Evolutionary conservation across 2,329 filamentous ascomycete species (phyloP).

Genomic region (Basipetospora chlamydospora): DNA sequence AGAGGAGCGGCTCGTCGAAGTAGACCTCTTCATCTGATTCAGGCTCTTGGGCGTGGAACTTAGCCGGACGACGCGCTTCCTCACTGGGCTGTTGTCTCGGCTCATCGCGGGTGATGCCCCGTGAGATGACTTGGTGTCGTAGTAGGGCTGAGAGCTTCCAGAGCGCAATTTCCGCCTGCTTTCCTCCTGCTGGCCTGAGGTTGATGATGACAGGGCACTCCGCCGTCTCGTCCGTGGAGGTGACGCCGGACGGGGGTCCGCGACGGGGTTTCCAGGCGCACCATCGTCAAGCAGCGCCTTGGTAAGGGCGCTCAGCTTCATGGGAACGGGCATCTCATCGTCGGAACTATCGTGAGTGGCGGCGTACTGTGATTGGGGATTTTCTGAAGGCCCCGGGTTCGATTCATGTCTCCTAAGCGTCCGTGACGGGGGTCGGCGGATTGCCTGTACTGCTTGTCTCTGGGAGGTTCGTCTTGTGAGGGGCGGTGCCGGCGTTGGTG

Average conservation of each 20-base stretch:
- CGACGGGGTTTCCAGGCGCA: conserved; percentile 25
- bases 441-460: conserved; percentile 26
- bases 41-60: conserved; percentile 34
- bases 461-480: conserved; percentile 38
- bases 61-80: conserved; percentile 43
- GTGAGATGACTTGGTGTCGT: conserved; percentile 21
- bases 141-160: conserved; percentile 26
- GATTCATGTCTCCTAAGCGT: conserved; percentile 30
- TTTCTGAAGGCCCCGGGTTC: conserved; percentile 12
- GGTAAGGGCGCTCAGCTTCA: conserved; percentile 87
- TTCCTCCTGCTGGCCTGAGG: conserved; percentile 22
- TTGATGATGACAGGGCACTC: conserved; percentile 25
- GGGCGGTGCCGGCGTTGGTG: conserved; percentile 38
- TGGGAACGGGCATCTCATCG: conserved; percentile 80
- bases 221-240: conserved; percentile 34
- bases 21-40: conserved; percentile 30
- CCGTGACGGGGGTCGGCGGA: conserved; percentile 34
- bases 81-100: conserved; percentile 35
- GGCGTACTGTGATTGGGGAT: conserved; percentile 27
- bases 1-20: conserved; percentile 28
- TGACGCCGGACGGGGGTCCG: conserved; percentile 24
- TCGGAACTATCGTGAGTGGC: conserved; percentile 77
- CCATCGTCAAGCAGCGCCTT: conserved; percentile 65
- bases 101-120: conserved; percentile 29
- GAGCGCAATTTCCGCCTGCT: conserved; percentile 29